Evolutionary conservation across 2,329 filamentous ascomycete genomes (phyloP), one percentile per base, ranked within the genome.

Genomic region (Blastomyces gilchristii): DNA sequence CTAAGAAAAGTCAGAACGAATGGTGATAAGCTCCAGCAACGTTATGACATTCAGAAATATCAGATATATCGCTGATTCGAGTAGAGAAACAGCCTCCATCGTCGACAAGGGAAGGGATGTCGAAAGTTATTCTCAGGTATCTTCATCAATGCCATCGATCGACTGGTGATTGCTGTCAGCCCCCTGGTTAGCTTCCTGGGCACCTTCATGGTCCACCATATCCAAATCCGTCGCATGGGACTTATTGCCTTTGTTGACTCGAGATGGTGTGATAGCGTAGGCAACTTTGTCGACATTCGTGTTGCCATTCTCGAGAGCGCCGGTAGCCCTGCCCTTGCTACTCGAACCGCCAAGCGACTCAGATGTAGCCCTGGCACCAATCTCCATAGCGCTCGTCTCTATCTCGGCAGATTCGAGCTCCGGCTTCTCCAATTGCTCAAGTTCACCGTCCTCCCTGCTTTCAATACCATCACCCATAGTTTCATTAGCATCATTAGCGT

Each of bases 401-500:
- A 31, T 16, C 14, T 47, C 41, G 16, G 57, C 14, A n/a, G 57
- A 31, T 34, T 34, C 22, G 34, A 16, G 2, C 16, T n/a, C 43
- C 16, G 41, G 8, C 41, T n/a, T 59, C 34, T 22, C 41, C 25
- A 59, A 22, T 3, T 59, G 50, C 11, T 62, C 60, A 28, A 37
- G 16, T 62, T 57, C 60, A 8, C 28, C 54, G 18, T 16, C 56
- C 16, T 66, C 63, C 16, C 22, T 34, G 31, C 68, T 70, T 41
- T 71, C 18, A 2, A 69, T 71, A 62, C 74, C 65, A 12, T 71
- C 67, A 2, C 54, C 63, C 14, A 66, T 66, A 22, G 66, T 62
- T 8, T 68, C 67, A n/a, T 72, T 71, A 7, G 67, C 65, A 43
- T 68, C 71, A 0, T 71, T 73, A 31, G 18, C n/a, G 22, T 72